Conservation (phyloP, 495 filamentous ascomycete genomes). For the Staphylotrichum tortipilum region DNA sequence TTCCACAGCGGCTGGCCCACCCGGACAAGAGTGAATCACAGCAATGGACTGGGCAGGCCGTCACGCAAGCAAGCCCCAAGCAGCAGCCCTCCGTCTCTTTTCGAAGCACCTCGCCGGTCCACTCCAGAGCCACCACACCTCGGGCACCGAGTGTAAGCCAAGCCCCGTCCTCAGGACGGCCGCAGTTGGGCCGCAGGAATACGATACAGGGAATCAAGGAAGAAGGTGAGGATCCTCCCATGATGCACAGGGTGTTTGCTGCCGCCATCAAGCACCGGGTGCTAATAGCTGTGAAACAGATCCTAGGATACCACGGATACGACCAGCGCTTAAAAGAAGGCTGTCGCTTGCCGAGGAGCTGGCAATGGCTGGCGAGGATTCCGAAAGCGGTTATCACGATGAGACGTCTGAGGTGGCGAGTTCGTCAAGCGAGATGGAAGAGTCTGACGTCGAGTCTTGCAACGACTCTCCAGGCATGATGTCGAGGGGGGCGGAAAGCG, state of each 20-base stretch:
- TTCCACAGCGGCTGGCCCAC: neutral
- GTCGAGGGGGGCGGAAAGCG: neutral
- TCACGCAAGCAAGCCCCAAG: neutral
- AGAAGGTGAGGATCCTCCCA: slow-evolving; percentile 6
- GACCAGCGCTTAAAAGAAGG: neutral
- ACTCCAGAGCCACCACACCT: neutral
- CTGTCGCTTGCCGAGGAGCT: slow-evolving; percentile 17
- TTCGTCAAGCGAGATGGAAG: neutral
- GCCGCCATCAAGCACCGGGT: neutral
- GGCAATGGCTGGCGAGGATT: slow-evolving; percentile 12
- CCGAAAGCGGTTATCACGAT: slow-evolving; percentile 9
- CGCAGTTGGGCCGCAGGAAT: slow-evolving; percentile 2
- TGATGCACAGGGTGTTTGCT: neutral
- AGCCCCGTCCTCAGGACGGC: neutral
- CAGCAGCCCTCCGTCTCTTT: slow-evolving; percentile 2
- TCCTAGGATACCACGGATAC: neutral
- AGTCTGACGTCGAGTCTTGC: slow-evolving; percentile 1
- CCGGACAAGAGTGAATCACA: too few species aligned
- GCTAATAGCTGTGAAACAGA: neutral
- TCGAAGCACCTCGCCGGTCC: neutral
- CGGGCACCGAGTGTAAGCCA: neutral
- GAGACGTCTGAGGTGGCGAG: slow-evolving; percentile 1
- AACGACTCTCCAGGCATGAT: neutral
- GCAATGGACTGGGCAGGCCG: neutral
- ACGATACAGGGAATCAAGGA: slow-evolving; percentile 11